A percentile compares a stretch with the other conserved stretches of the same genome.
phyloP scores from a whole-genome alignment of 495 filamentous ascomycete species.

The Daldinia vernicosa region DNA sequence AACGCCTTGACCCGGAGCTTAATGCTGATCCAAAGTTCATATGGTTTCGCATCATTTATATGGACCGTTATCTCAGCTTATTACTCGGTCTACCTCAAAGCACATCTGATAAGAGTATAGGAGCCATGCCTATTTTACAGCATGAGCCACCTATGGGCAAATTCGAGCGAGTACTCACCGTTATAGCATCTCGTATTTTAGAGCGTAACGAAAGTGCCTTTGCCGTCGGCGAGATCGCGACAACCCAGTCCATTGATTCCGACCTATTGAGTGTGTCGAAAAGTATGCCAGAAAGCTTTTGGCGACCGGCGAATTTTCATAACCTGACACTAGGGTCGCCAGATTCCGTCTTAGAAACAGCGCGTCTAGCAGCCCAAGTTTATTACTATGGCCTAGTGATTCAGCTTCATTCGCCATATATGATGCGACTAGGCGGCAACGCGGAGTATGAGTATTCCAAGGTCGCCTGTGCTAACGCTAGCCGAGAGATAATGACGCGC shows the following conservation, averaged over 20 bases:
- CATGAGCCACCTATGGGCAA: constrained; percentile 45
- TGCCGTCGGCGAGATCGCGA: neutral
- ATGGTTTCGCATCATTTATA: constrained; percentile 48
- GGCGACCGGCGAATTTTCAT: constrained; percentile 44
- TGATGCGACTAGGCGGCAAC: constrained; percentile 35
- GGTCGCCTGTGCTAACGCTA: constrained; percentile 50
- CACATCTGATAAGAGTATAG: constrained; percentile 29
- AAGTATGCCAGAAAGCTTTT: constrained; percentile 42
- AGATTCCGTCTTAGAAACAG: constrained; percentile 19
- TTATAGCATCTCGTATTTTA: neutral
- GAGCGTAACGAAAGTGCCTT: neutral
- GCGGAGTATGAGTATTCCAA: constrained; percentile 48
- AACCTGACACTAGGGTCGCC: constrained; percentile 44
- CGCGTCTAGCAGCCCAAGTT: constrained; percentile 47
- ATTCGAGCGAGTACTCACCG: neutral
- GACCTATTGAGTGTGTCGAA: constrained; percentile 3
- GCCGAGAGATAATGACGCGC: constrained; percentile 49
- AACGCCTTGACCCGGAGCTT: constrained; percentile 27
- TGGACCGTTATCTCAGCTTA: constrained; percentile 49
- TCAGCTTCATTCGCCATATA: constrained; percentile 51
- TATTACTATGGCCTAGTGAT: constrained; percentile 47
- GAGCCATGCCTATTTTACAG: constrained; percentile 35
- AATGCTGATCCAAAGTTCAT: constrained; percentile 38
- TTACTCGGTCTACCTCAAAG: constrained; percentile 49
- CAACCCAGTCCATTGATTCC: neutral